Percentiles rank a stretch among this genome's conserved stretches.
Evolutionary conservation across 768 basidiomycete genomes (phyloP).

Genomic region (Tephrocybe sp.): DNA sequence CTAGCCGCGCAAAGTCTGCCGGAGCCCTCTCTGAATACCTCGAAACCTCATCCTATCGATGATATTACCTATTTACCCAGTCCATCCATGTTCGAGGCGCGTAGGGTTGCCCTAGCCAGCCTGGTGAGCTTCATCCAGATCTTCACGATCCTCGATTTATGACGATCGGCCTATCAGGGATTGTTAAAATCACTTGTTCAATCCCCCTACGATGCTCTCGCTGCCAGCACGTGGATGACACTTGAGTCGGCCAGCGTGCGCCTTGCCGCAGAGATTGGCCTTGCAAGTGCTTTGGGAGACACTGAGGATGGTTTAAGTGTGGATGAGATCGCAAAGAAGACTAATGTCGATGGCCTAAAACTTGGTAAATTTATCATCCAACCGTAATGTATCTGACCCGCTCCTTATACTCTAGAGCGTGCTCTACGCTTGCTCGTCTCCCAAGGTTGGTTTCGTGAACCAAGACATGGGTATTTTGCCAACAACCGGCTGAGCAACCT

Average conservation of each 20-base stretch:
- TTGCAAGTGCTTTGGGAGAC: conserved; percentile 32
- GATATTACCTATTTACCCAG: conserved; percentile 35
- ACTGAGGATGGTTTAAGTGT: conserved; percentile 34
- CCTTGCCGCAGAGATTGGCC: conserved; percentile 32
- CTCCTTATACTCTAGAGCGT: conserved; percentile 23
- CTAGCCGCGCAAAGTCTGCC: conserved; percentile 32
- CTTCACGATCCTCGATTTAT: neutral
- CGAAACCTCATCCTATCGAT: conserved; percentile 35
- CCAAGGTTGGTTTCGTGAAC: conserved; percentile 38
- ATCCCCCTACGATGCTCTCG: conserved; percentile 35
- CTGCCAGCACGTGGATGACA: conserved; percentile 33
- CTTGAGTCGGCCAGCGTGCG: conserved; percentile 33
- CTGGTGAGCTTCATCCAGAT: conserved; percentile 19
- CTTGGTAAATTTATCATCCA: conserved; percentile 24
- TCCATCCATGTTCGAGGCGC: conserved; percentile 36
- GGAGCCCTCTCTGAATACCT: conserved; percentile 35
- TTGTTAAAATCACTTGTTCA: conserved; percentile 35
- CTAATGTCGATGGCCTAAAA: conserved; percentile 32
- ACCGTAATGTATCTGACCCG: too few relatives aligned
- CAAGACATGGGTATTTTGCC: conserved; percentile 35
- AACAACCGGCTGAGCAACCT: conserved; percentile 36
- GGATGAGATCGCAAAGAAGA: conserved; percentile 31
- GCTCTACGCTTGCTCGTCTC: conserved; percentile 33
- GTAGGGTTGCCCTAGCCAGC: conserved; percentile 32
- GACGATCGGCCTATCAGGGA: conserved; percentile 21